Conservation (phyloP, 2,329 filamentous ascomycete species). For the Xylariales sp. region DNA sequence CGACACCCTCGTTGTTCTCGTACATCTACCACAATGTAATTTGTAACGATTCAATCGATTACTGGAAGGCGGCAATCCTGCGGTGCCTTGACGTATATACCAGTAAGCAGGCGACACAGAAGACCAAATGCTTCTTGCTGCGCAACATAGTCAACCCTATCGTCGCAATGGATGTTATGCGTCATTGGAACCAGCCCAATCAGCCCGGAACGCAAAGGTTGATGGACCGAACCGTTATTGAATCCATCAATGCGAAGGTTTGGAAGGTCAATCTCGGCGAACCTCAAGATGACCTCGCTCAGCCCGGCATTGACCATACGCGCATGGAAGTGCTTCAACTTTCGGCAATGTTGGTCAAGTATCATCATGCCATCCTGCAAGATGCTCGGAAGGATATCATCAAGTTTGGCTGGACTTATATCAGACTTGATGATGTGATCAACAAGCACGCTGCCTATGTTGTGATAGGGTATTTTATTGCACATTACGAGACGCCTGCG, state of each 20-base stretch:
- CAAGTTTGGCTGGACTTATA: conserved; percentile 98
- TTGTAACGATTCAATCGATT: conserved; percentile 76
- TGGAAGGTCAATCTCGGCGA: conserved; percentile 89
- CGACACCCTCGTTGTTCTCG: conserved; percentile 67
- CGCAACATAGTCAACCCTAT: conserved; percentile 94
- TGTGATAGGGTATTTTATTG: conserved; percentile 95
- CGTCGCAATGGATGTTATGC: conserved; percentile 91
- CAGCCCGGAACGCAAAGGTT: conserved; percentile 60
- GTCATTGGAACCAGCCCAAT: conserved; percentile 62
- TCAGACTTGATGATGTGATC: conserved; percentile 95
- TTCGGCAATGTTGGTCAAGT: conserved; percentile 92
- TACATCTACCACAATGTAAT: conserved; percentile 87
- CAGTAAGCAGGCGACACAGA: conserved; percentile 72
- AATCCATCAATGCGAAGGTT: conserved; percentile 84
- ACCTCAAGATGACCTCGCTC: conserved; percentile 73
- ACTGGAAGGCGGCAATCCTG: conserved; percentile 76
- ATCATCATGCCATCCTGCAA: conserved; percentile 81
- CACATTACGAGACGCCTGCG: conserved; percentile 89
- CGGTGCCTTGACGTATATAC: conserved; percentile 86
- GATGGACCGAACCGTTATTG: conserved; percentile 82
- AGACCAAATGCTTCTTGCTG: conserved; percentile 87
- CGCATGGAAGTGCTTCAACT: conserved; percentile 94
- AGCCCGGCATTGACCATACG: conserved; percentile 88
- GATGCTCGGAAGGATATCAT: conserved; percentile 97
- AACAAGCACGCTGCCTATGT: conserved; percentile 99